Evolutionary conservation across 2,329 filamentous ascomycete genomes (phyloP), one percentile per base, ranked within the genome.

Genomic region (Septoria linicola): DNA sequence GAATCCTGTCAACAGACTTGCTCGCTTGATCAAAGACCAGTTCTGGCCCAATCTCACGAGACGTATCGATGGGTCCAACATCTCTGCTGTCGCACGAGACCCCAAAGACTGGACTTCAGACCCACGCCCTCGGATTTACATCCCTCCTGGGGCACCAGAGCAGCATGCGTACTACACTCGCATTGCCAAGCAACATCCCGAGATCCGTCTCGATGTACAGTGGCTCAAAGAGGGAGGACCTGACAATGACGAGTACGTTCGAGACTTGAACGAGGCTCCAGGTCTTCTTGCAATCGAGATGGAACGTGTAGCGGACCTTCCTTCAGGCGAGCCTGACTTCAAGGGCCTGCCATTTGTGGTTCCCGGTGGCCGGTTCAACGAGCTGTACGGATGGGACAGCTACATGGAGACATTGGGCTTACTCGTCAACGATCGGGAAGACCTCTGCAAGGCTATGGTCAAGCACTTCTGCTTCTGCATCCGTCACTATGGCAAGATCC

Each of bases 391-490:
- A 40, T 99, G 93, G 93, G 93, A 99, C 72, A 96, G 90, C 69
- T 99, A 97, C 76, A 97, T 99, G 90, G 89, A 92, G 69, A 93
- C 92, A 4, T 77, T 97, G 2, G 93, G 93, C 14, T 79, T 99
- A 52, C 76, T 97, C 53, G 82, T 89, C 62, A 89, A 92, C 66
- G 88, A 93, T 67, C 84, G 88, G 53, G 83, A 89, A 17, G 84
- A 96, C 64, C 75, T 97, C 49, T 90, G 90, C 60, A 96, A 96
- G 75, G 81, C 86, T 42, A 97, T 99, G 89, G 91, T 97, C 44
- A 78, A 82, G 63, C 95, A 99, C 74, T 97, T 97, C 70, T 95
- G 89, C 70, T 99, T 99, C 76, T 95, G 89, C 73, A 97, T 99
- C 71, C 85, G 91, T 69, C 92, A 99, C 72, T 99, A 99, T 68